Conservation (phyloP, 2,329 filamentous ascomycete genomes). For the Fusarium verticillioides region DNA sequence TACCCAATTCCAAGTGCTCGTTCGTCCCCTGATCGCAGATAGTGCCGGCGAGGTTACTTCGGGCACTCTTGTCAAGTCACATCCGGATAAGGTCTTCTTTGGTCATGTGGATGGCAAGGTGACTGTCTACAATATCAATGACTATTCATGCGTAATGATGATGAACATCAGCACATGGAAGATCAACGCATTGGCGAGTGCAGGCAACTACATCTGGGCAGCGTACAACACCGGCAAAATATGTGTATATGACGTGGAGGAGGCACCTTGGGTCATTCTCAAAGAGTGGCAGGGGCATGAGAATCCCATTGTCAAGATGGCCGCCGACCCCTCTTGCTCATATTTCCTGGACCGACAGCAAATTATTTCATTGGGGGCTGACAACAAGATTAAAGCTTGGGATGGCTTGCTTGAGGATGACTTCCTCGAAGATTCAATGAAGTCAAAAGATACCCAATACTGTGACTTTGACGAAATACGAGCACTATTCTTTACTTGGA, state of each 20-base stretch:
- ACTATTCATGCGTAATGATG: constrained; percentile 81
- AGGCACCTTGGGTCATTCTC: constrained; percentile 86
- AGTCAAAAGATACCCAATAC: constrained; percentile 81
- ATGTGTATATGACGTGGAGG: constrained; percentile 87
- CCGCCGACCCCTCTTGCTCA: constrained; percentile 82
- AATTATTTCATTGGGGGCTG: constrained; percentile 86
- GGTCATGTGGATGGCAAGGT: constrained; percentile 95
- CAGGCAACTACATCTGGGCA: constrained; percentile 88
- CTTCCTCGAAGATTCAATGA: constrained; percentile 93
- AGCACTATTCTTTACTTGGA: constrained; percentile 91
- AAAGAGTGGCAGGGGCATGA: constrained; percentile 97
- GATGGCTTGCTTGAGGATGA: constrained; percentile 94
- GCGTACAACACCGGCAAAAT: constrained; percentile 95
- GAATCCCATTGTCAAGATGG: constrained; percentile 80
- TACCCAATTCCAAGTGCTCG: constrained; percentile 78
- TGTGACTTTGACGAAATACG: constrained; percentile 87
- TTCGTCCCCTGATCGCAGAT: constrained; percentile 75
- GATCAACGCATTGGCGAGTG: constrained; percentile 86
- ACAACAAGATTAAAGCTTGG: constrained; percentile 87
- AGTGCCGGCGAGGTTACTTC: constrained; percentile 88
- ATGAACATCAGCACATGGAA: constrained; percentile 94
- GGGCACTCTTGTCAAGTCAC: constrained; percentile 78
- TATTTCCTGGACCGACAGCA: constrained; percentile 88
- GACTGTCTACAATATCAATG: constrained; percentile 84
- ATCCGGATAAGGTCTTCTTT: constrained; percentile 85